Percentiles rank a stretch among this genome's conserved stretches.
Evolutionary conservation across 2,329 filamentous ascomycete genomes (phyloP).

Genomic region (Tothia fuscella): DNA sequence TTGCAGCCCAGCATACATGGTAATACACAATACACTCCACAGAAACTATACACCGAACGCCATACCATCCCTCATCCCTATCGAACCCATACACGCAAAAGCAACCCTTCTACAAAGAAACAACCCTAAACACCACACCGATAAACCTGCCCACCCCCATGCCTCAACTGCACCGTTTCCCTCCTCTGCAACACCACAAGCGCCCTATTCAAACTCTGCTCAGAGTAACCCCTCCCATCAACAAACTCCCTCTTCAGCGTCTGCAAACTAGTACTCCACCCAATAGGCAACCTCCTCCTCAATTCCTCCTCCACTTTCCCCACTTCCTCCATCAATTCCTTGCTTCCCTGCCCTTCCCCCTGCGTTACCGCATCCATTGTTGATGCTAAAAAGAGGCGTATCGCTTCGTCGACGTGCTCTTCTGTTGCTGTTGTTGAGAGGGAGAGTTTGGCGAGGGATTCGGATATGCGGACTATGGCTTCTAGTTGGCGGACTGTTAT

Average conservation of each 20-base stretch:
- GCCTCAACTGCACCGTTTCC: constrained; percentile 73
- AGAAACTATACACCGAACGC: too few species aligned
- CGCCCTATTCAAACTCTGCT: constrained; percentile 73
- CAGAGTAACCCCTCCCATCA: constrained; percentile 78
- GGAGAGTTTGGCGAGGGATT: constrained; percentile 84
- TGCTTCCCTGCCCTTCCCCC: constrained; percentile 64
- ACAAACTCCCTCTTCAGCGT: constrained; percentile 85
- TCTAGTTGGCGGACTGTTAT: constrained; percentile 97
- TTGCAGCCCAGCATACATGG: too few species aligned
- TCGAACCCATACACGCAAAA: not conserved
- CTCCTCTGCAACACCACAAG: constrained; percentile 76
- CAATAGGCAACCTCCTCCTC: constrained; percentile 75
- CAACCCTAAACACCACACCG: constrained; percentile 49
- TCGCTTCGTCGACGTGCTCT: constrained; percentile 90
- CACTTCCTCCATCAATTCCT: constrained; percentile 85
- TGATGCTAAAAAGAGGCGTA: constrained; percentile 86
- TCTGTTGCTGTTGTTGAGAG: constrained; percentile 80
- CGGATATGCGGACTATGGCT: constrained; percentile 92
- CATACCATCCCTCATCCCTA: too few species aligned
- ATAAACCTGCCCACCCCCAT: constrained; percentile 64
- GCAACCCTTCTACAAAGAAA: too few species aligned
- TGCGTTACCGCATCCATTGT: constrained; percentile 98
- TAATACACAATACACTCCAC: too few species aligned
- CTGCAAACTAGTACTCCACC: constrained; percentile 85
- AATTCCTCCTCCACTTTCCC: constrained; percentile 80